Conservation (phyloP, 2,329 filamentous ascomycete species). For the Penicillium paneum region DNA sequence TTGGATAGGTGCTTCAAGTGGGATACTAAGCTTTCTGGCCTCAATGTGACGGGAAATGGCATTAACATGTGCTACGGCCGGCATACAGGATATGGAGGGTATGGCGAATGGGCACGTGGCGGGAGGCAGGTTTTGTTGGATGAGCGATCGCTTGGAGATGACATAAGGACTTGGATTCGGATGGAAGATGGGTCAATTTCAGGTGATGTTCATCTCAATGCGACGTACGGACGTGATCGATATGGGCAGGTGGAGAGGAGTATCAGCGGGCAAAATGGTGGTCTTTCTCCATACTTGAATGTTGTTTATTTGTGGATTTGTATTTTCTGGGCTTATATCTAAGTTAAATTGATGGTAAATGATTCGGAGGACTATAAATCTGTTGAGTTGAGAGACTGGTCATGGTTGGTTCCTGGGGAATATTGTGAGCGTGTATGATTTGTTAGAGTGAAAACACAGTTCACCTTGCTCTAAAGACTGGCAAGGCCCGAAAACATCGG, state of each 20-base stretch:
- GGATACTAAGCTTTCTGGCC: constrained; percentile 27
- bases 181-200: constrained; percentile 56
- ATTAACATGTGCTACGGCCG: constrained; percentile 58
- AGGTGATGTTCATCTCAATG: constrained; percentile 55
- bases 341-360: background rate
- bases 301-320: background rate
- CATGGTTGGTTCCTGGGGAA: too few relatives aligned
- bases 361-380: background rate
- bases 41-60: constrained; percentile 43
- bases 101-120: constrained; percentile 63
- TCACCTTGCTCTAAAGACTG: background rate
- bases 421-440: background rate
- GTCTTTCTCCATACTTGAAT: background rate
- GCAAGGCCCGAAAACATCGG: too few relatives aligned
- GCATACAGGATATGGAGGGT: constrained; percentile 68
- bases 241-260: constrained; percentile 38
- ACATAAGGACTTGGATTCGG: constrained; percentile 59
- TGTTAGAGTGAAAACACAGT: background rate
- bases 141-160: constrained; percentile 41
- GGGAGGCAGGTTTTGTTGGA: constrained; percentile 55
- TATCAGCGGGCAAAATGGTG: background rate
- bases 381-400: background rate
- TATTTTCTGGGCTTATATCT: background rate
- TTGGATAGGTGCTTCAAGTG: constrained; percentile 41
- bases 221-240: constrained; percentile 56